Base-by-base conservation (phyloP, 2,329 filamentous ascomycete genomes). In the Trichoderma lentiforme region DNA sequence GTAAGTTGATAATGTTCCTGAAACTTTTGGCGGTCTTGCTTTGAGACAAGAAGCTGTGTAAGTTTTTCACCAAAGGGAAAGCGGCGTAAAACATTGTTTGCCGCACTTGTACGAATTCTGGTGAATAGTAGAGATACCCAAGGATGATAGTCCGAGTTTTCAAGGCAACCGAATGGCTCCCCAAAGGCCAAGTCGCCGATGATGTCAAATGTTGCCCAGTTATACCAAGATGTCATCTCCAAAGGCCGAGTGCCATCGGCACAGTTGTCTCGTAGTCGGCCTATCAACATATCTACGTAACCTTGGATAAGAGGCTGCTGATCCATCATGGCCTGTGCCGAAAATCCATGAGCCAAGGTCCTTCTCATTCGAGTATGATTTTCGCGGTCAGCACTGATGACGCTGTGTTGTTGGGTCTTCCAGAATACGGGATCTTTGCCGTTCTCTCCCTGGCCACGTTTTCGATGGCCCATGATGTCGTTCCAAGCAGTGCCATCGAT, bases 161-260 rank as follows among this genome's bases (percentile, higher is more conserved):
- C 58, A 1, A 80, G 73, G 24, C 78, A 77, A 7, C 75, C 74
- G 30, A 80, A 80, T 4, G 74, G 70, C 57, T 78, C 77, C 14
- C 79, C 79, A 70, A 80, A 79, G 18, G 74, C 70, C 2, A 80
- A 73, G 47, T 79, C 75, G 14, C 78, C 78, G 18, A 80, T 79
- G 5, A 80, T 64, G 56, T 80, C 79, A 58, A 80, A 80, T 0
- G 78, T 78, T 11, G 74, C 73, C 53, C 66, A 78, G 56, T 76
- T 77, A 73, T 76, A 79, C 79, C 75, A 80, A 21, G 73, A 67
- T 0, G 73, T 73, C 34, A 81, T 70, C 53, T 81, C 74, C 60
- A 78, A 21, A 2, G 71, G 14, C 66, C 71, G 24, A 30, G n/a
- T 71, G 1, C 61, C 71, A 26, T 69, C 36, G 1, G 36, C 68